Conservation (phyloP, 1,284 basidiomycete genomes). For the Tilletia horrida region DNA sequence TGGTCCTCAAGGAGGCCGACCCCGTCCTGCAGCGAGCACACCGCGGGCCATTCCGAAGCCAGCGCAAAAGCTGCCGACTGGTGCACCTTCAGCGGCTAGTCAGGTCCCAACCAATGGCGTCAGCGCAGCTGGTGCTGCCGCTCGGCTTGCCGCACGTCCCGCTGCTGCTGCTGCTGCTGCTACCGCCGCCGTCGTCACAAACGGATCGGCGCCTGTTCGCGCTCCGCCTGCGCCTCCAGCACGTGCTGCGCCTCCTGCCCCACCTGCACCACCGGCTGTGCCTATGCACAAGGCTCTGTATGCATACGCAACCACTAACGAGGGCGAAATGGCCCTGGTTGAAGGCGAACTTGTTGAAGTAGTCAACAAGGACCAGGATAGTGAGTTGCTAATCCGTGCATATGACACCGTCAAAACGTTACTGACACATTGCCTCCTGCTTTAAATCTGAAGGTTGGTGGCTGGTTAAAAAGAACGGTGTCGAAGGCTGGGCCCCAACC, state of each 20-base stretch:
- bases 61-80: constrained; percentile 15
- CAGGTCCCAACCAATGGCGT: constrained; percentile 22
- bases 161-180: neutral
- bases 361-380: constrained; percentile 74
- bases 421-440: neutral
- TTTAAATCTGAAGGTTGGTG: constrained; percentile 68
- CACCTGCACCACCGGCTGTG: constrained; percentile 59
- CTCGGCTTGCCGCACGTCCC: neutral
- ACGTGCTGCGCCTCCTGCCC: constrained; percentile 54
- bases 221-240: neutral
- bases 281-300: constrained; percentile 71
- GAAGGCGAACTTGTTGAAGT: constrained; percentile 92
- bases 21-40: constrained; percentile 41
- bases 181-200: no score
- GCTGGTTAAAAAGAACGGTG: constrained; percentile 79
- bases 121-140: neutral
- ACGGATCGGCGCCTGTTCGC: neutral
- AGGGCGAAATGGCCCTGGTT: constrained; percentile 81
- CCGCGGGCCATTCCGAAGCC: constrained; percentile 23
- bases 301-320: constrained; percentile 72
- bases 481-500: constrained; percentile 93
- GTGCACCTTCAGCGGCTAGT: constrained; percentile 25
- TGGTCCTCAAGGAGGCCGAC: constrained; percentile 60
- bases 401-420: constrained; percentile 23
- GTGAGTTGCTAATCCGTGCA: constrained; percentile 22